Conservation (phyloP, 148 eudicot species). For the Camellia lanceoleosa region DNA sequence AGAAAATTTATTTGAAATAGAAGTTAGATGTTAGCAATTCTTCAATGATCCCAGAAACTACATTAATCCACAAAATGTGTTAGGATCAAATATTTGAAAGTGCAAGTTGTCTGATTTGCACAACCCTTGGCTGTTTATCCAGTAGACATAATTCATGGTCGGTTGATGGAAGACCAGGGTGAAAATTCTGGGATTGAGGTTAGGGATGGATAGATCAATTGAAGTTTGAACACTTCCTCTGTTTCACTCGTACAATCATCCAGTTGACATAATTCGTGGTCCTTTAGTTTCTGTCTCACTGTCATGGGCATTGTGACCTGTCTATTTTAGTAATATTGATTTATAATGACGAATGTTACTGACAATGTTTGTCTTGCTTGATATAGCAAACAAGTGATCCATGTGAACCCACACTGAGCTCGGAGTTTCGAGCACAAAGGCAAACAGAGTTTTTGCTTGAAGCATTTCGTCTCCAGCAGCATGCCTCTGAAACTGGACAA, state of each 20-base stretch:
- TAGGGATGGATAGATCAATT: neutral
- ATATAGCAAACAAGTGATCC: conserved; percentile 87
- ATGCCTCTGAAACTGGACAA: conserved; percentile 81
- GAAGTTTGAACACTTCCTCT: neutral
- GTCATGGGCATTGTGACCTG: neutral
- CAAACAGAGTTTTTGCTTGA: conserved; percentile 90
- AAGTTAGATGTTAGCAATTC: too few relatives aligned
- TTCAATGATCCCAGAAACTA: too few relatives aligned
- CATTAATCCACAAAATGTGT: neutral
- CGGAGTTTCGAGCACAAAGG: conserved; percentile 79
- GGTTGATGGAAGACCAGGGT: neutral
- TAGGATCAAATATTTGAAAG: neutral
- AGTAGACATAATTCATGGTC: neutral
- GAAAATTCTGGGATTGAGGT: neutral
- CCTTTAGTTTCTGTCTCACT: neutral
- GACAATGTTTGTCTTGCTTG: neutral
- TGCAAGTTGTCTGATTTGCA: neutral
- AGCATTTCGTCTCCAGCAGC: conserved; percentile 84
- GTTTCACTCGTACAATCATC: too few relatives aligned
- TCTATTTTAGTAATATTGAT: neutral
- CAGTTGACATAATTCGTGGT: too few relatives aligned
- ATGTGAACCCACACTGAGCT: conserved; percentile 51
- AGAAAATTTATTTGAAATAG: too few relatives aligned
- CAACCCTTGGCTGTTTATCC: neutral
- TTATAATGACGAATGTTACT: neutral